Percentiles rank a stretch among this genome's conserved stretches.
These are phyloP conservation scores for Hysterium pulicare DNA, from an alignment of 2,329 filamentous ascomycete species.

Conservation along the genomic window DNA sequence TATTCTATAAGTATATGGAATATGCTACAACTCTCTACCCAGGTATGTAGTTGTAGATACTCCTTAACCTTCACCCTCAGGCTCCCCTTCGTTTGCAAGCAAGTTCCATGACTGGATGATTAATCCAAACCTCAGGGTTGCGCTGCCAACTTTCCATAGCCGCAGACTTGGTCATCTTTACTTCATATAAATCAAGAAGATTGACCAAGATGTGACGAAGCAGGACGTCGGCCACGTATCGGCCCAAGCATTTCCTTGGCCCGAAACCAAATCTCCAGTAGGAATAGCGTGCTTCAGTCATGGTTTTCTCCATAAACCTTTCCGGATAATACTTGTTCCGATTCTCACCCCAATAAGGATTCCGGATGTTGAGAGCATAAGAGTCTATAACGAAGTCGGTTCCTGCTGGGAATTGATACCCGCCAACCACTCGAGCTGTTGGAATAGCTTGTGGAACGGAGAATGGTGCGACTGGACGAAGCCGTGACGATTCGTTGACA, in stretches of 20 bases:
- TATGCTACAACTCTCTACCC: no score
- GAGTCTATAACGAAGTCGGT: constrained; percentile 43
- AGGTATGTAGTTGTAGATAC: no score
- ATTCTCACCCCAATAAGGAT: constrained; percentile 39
- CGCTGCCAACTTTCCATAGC: constrained; percentile 3
- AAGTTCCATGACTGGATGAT: constrained; percentile 3
- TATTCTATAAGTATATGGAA: no score
- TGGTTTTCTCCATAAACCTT: constrained; percentile 7
- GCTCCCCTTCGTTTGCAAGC: constrained; percentile 1
- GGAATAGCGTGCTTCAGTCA: constrained; percentile 27
- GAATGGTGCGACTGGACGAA: constrained; percentile 39
- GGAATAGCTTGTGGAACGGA: constrained; percentile 38
- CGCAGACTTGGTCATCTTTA: constrained; percentile 2
- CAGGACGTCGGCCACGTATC: constrained; percentile 38
- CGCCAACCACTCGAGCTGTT: constrained; percentile 16
- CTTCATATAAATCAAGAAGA: constrained; percentile 1
- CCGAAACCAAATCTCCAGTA: constrained; percentile 46
- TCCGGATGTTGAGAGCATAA: constrained; percentile 40
- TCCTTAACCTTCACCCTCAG: no score
- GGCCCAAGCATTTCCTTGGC: constrained; percentile 41
- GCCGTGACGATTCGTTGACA: constrained; percentile 37
- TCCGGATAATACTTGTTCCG: constrained; percentile 30
- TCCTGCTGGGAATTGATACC: constrained; percentile 28
- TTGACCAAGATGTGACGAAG: constrained; percentile 16
- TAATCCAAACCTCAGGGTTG: constrained; percentile 3